Percentiles rank a stretch among this genome's conserved stretches.
Conservation (phyloP, 176 grass and related monocot species). For the Aegilops umbellulata region DNA sequence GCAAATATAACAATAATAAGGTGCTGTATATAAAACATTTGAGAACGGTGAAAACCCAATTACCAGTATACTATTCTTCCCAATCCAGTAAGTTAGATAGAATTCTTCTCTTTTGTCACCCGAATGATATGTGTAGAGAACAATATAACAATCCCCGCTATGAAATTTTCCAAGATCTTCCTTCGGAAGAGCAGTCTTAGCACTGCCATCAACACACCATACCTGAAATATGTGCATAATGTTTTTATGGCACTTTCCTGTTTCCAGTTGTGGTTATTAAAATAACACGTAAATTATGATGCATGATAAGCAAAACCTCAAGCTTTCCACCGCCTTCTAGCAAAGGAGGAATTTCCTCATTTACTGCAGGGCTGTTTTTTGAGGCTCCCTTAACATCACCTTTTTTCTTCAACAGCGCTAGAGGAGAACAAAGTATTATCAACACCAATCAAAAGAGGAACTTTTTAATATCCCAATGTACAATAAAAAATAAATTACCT, state of each 20-base stretch:
- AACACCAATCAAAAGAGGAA: slow-evolving; percentile 2
- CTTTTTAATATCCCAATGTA: slow-evolving; percentile 2
- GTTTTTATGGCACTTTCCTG: neutral
- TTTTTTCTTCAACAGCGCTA: slow-evolving; percentile 68
- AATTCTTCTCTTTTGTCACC: slow-evolving; percentile 90
- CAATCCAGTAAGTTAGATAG: slow-evolving; percentile 85
- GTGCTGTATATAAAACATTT: neutral
- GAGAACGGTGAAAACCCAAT: neutral
- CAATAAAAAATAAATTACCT: slow-evolving; percentile 44
- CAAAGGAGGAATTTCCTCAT: slow-evolving; percentile 86
- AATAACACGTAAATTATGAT: slow-evolving; percentile 16
- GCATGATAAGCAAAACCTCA: slow-evolving; percentile 54
- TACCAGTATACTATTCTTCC: slow-evolving; percentile 66
- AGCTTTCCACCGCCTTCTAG: slow-evolving; percentile 76
- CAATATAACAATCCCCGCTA: slow-evolving; percentile 85
- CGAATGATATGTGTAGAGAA: slow-evolving; percentile 93
- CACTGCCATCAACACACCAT: slow-evolving; percentile 58
- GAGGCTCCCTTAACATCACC: slow-evolving; percentile 68
- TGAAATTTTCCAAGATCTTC: slow-evolving; percentile 94
- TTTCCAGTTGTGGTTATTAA: neutral
- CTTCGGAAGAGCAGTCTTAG: slow-evolving; percentile 70
- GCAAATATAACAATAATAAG: neutral
- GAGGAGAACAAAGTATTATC: slow-evolving; percentile 32
- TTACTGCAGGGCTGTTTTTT: slow-evolving; percentile 39
- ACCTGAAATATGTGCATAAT: slow-evolving; percentile 58